Base-by-base conservation (phyloP, 2,329 filamentous ascomycete species). In the Aaosphaeria pasadenensis region DNA sequence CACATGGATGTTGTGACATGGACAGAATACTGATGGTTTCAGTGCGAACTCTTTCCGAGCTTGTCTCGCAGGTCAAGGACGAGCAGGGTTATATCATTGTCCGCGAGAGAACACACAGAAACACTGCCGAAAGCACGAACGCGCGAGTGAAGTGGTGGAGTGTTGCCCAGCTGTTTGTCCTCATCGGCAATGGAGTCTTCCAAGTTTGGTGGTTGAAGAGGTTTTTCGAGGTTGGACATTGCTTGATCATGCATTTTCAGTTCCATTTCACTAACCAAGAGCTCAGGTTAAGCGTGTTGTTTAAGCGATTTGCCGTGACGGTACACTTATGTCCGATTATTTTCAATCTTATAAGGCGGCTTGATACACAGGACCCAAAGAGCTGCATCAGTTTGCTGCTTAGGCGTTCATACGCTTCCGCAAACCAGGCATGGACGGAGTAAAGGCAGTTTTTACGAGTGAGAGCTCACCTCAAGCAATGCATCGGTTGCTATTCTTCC, bases 191-290 rank as follows among this genome's bases (percentile, higher is more conserved):
- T 78, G 94, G 91, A 52, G 78, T 96, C 58, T 99, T 99, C 80
- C 94, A 99, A 78, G 92, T 99, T 57, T 99, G 94, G 92, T 99
- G 94, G 91, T 75, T 99, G 71, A 94, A 95, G 77, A 84, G 94
- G 68, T 99, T 99, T 82, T 96, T 96, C 69, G 91, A 96, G 85
- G 84, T 86, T 69, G 50, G 56, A 39, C 44, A 6, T 36, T 24
- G 17, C 17, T 24, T 44, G n/a, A 38, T 30, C 13, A 38, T 42
- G 17, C 42, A 30, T 32, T 24, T 24, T 11, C 11, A 5, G 39
- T 36, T 9, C 33, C n/a, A n/a, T 9, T 36, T 9, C n/a, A n/a
- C 33, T 36, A 36, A 36, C 30, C 33, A 36, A 36, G n/a, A 36
- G n/a, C n/a, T 36, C n/a, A 65, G 62, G 63, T 67, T 51, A 43